phyloP scores from a whole-genome alignment of 768 basidiomycete species.

The Calocera viscosa region DNA sequence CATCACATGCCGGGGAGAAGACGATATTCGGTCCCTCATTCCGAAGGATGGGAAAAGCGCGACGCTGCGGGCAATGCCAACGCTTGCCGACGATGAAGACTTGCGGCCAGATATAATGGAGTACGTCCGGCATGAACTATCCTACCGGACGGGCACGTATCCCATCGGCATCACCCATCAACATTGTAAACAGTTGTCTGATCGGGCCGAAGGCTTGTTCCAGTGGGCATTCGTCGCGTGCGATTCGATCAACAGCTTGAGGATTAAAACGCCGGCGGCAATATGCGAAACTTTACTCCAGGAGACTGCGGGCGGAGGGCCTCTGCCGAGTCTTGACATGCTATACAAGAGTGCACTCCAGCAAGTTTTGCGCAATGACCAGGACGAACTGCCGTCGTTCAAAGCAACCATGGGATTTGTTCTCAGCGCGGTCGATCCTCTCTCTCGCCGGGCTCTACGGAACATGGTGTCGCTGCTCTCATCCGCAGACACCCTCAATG shows the following conservation, averaged over 20 bases:
- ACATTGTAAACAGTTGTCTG: background rate
- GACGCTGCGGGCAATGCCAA: background rate
- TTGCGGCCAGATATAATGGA: background rate
- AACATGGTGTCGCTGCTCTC: background rate
- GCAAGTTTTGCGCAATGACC: background rate
- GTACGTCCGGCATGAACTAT: background rate
- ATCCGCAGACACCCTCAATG: background rate
- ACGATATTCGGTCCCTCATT: background rate
- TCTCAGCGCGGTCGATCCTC: background rate
- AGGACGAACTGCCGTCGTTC: background rate
- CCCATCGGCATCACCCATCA: background rate
- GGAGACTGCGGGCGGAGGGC: too few relatives aligned
- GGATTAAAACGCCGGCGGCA: background rate
- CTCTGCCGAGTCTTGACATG: too few relatives aligned
- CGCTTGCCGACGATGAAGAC: background rate
- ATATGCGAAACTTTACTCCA: too few relatives aligned
- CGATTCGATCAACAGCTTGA: background rate
- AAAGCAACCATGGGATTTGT: background rate
- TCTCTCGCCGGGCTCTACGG: background rate
- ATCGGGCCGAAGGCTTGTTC: background rate
- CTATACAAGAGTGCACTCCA: background rate
- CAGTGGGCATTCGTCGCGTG: constrained; percentile 4
- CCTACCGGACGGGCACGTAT: background rate
- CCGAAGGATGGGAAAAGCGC: background rate
- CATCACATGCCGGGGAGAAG: background rate